Percentiles rank a stretch among this genome's conserved stretches.
phyloP scores from a whole-genome alignment of 805 yeast species.

The Metschnikowia koreensis region DNA sequence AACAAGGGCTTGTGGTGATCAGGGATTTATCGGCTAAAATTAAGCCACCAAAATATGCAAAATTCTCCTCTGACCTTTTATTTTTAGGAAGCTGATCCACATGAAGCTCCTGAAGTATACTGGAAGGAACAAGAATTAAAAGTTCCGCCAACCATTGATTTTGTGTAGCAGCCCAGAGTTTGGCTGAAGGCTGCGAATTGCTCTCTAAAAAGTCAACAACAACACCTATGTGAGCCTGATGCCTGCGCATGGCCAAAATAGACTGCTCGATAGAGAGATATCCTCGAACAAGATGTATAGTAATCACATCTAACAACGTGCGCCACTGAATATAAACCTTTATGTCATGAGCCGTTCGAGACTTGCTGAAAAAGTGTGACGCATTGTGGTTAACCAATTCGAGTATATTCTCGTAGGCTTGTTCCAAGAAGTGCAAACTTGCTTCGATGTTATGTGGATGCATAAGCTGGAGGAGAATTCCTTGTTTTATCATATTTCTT shows the following conservation, averaged over 20 bases:
- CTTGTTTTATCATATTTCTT: conserved; percentile 37
- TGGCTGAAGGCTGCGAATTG: conserved; percentile 14
- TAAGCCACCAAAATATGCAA: conserved; percentile 34
- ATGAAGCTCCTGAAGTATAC: conserved; percentile 26
- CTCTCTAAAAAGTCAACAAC: conserved; percentile 38
- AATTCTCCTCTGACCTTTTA: conserved; percentile 9
- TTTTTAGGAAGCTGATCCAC: conserved; percentile 14
- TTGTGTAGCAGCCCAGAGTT: conserved; percentile 60
- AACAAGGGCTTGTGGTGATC: conserved; percentile 29
- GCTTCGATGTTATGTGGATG: conserved; percentile 35
- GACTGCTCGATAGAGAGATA: conserved; percentile 60
- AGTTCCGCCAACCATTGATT: conserved; percentile 64
- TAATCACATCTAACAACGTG: conserved; percentile 54
- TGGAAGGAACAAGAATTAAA: conserved; percentile 47
- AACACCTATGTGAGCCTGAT: conserved; percentile 58
- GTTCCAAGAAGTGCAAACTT: conserved; percentile 29
- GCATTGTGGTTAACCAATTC: conserved; percentile 22
- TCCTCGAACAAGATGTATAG: conserved; percentile 61
- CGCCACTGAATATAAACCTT: conserved; percentile 37
- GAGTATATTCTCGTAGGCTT: conserved; percentile 32
- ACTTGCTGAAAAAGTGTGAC: conserved; percentile 6
- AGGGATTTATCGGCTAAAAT: conserved; percentile 25
- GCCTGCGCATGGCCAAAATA: conserved; percentile 59
- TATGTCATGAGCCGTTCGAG: conserved; percentile 29
- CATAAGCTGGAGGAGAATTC: conserved; percentile 31